These are phyloP conservation scores for Neurospora sp. DNA, from an alignment of 495 filamentous ascomycete species.

Conservation along the genomic window DNA sequence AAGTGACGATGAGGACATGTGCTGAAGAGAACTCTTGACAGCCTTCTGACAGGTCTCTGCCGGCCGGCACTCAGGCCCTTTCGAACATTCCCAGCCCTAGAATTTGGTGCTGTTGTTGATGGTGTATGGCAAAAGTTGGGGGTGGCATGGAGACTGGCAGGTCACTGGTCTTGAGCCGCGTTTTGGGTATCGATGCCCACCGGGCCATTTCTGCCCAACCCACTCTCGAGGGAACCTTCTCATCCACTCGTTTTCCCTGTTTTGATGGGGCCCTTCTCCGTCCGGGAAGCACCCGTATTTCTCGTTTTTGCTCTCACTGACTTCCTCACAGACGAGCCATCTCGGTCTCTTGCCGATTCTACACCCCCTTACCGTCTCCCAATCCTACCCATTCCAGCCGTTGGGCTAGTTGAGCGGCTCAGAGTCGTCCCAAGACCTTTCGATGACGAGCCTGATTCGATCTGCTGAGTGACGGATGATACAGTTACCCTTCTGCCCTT, in stretches of 20 bases:
- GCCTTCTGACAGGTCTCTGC: background rate
- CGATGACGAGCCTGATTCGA: background rate
- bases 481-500: background rate
- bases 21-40: background rate
- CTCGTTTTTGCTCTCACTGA: background rate
- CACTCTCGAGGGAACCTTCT: constrained; percentile 18
- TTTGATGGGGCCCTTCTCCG: background rate
- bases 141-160: constrained; percentile 5
- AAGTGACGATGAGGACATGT: background rate
- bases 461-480: background rate
- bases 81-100: constrained; percentile 8
- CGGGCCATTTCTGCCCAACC: constrained; percentile 32
- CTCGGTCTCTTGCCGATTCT: background rate
- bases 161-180: constrained; percentile 17
- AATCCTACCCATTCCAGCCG: background rate
- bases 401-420: background rate
- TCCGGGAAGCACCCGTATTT: background rate
- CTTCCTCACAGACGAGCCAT: background rate
- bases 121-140: constrained; percentile 17
- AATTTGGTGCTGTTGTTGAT: constrained; percentile 14
- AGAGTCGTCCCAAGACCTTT: background rate
- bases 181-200: constrained; percentile 26
- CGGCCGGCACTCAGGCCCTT: background rate
- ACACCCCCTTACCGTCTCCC: background rate
- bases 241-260: constrained; percentile 16